Evolutionary conservation across 345 rosid species (phyloP), one percentile per base, ranked within the genome.

Genomic region (Dovyalis caffra): DNA sequence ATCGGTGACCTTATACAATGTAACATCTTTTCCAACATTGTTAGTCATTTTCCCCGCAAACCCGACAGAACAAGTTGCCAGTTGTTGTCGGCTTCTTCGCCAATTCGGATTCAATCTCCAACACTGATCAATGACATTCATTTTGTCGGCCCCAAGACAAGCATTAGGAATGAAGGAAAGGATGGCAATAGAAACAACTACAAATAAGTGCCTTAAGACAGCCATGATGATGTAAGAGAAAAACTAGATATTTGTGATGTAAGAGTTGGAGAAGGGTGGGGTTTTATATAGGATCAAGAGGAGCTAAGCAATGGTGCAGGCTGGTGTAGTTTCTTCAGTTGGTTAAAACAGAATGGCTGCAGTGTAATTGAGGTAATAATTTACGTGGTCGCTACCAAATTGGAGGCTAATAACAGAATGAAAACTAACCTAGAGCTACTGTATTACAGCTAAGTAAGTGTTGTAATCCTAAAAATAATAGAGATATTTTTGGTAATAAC

Each of bases 61-160:
- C 5, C 97, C 99, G 0, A 87, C 83, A 0, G 91, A 89, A 70
- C 97, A 92, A 6, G 47, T 70, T 3, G 92, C 94, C 2, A 92
- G 79, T 38, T 86, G 83, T 8, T 83, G 87, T 2, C 92, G 80
- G 45, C 71, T 71, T 35, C 73, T 81, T 9, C 85, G 61, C 97
- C 97, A 89, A 3, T 76, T 29, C 5, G 89, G 87, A 49, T 86
- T 76, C 1, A 16, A 35, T 72, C 90, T 78, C 92, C 94, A 95
- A 33, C 99, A 92, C 71, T 77, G 78, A 85, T 92, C 97, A 26
- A 92, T 89, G 10, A 72, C 92, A 62, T 95, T 95, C 81, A 87
- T 66, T 1, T 70, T 76, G 0, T 34, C 15, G 3, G 90, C 79
- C 23, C 25, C 58, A 3, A 56, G 29, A 32, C 73, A 62, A 14